Base-by-base conservation (phyloP, 495 filamentous ascomycete species). In the Hypomontagnella submonticulosa region DNA sequence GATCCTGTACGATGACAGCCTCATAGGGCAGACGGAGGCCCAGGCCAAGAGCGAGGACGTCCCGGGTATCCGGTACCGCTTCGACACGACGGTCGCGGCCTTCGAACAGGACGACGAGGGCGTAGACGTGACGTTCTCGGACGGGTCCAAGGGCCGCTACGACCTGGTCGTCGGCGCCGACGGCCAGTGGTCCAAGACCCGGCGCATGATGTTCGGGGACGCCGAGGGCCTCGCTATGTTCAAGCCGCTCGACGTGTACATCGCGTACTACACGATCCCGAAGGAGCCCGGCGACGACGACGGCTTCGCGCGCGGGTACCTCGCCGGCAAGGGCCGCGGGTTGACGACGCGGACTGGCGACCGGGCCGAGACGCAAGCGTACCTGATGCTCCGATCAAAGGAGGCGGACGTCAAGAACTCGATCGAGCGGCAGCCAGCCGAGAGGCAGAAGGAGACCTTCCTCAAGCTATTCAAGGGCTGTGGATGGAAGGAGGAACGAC, bases 121-220 rank as follows among this genome's bases (percentile, higher is more conserved):
- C 16, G 71, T 65, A 1, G 47, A 62, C 37, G 67, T 57, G n/a
- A 66, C 66, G 1, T 63, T 85, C 48, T 73, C 73, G 0, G 66
- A 80, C 46, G 79, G 80, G 0, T 43, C 27, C 5, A 56, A 36
- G 20, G 51, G 63, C 3, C 61, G 47, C 0, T 85, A 77, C 55
- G 81, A 86, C 70, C 66, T 85, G 12, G 63, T 85, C 7, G 73
- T 85, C 43, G 82, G 72, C 10, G 81, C 81, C 0, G 83, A 86
- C 74, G 84, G 84, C 4, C 70, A 76, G 20, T 65, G 73, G 19
- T 85, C 82, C 3, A 68, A 62, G 4, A 83, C 76, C 8, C 75
- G 83, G 1, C 63, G 63, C 19, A 67, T 79, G 64, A 72, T 78
- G 4, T 56, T 81, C 33, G 71, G 53, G 23, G 44, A 58, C 0